Conservation (phyloP, 306 rosid species). For the Trifolium fragiferum region DNA sequence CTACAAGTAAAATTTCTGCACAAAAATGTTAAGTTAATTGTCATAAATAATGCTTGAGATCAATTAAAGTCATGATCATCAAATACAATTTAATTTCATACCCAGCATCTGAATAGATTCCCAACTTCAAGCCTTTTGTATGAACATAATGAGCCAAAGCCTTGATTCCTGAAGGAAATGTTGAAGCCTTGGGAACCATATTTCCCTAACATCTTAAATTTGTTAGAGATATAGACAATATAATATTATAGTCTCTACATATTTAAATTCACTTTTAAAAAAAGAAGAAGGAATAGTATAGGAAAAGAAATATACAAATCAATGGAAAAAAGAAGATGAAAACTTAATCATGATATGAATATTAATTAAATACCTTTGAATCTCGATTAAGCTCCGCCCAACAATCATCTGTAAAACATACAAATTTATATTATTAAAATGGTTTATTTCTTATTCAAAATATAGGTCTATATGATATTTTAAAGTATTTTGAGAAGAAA, state of each 20-base stretch:
- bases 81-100: slow-evolving; percentile 18
- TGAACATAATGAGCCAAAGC: slow-evolving; percentile 72
- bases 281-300: too few relatives aligned
- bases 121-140: slow-evolving; percentile 64
- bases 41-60: background rate
- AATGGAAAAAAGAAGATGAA: too few relatives aligned
- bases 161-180: slow-evolving; percentile 74
- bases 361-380: slow-evolving; percentile 40
- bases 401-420: slow-evolving; percentile 60
- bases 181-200: slow-evolving; percentile 57
- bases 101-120: slow-evolving; percentile 80
- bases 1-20: slow-evolving; percentile 65
- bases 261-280: background rate
- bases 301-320: background rate
- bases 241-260: background rate
- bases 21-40: background rate
- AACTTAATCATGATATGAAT: too few relatives aligned
- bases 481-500: too few relatives aligned
- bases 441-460: background rate
- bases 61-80: too few relatives aligned
- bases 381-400: slow-evolving; percentile 71
- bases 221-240: background rate
- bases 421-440: background rate
- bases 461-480: too few relatives aligned
- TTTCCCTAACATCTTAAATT: slow-evolving; percentile 50